A percentile compares a stretch with the other conserved stretches of the same genome.
Conservation (phyloP, 2,329 filamentous ascomycete species). For the Nothopassalora personata region DNA sequence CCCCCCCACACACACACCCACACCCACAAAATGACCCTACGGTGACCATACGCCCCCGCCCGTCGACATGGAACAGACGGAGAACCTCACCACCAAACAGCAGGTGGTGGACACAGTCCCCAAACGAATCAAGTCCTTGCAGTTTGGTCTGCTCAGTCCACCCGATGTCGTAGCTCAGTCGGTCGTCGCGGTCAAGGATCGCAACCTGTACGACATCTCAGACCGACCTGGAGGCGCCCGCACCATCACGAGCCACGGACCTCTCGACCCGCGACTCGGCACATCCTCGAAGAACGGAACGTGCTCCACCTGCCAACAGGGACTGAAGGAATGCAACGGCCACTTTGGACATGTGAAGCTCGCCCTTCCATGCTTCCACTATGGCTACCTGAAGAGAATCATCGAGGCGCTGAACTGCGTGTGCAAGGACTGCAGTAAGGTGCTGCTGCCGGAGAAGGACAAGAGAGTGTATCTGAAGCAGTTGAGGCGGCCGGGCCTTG, state of each 20-base stretch:
- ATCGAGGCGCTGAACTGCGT: slow-evolving; percentile 90
- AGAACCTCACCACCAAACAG: slow-evolving; percentile 55
- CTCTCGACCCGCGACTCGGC: slow-evolving; percentile 81
- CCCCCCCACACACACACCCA: no score
- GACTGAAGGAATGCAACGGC: slow-evolving; percentile 79
- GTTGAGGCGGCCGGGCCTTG: slow-evolving; percentile 72
- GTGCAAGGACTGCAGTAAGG: slow-evolving; percentile 84
- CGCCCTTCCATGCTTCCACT: slow-evolving; percentile 87
- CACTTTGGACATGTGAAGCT: slow-evolving; percentile 94
- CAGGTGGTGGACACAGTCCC: slow-evolving; percentile 85
- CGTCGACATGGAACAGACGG: slow-evolving; percentile 16
- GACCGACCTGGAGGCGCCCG: slow-evolving; percentile 49
- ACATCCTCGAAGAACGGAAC: slow-evolving; percentile 76
- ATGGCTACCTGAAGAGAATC: slow-evolving; percentile 91
- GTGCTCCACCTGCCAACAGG: slow-evolving; percentile 79
- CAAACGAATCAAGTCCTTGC: slow-evolving; percentile 86
- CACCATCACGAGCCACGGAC: slow-evolving; percentile 72
- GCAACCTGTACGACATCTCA: slow-evolving; percentile 85
- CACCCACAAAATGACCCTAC: background rate
- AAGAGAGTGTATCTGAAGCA: slow-evolving; percentile 72
- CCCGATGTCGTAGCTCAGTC: slow-evolving; percentile 94
- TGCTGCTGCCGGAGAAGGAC: slow-evolving; percentile 76
- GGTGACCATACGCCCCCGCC: slow-evolving; percentile 11
- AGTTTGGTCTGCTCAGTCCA: slow-evolving; percentile 82
- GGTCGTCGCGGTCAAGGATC: slow-evolving; percentile 89